Evolutionary conservation across 2,329 filamentous ascomycete species (phyloP).

Genomic region (Neofusicoccum ribis): DNA sequence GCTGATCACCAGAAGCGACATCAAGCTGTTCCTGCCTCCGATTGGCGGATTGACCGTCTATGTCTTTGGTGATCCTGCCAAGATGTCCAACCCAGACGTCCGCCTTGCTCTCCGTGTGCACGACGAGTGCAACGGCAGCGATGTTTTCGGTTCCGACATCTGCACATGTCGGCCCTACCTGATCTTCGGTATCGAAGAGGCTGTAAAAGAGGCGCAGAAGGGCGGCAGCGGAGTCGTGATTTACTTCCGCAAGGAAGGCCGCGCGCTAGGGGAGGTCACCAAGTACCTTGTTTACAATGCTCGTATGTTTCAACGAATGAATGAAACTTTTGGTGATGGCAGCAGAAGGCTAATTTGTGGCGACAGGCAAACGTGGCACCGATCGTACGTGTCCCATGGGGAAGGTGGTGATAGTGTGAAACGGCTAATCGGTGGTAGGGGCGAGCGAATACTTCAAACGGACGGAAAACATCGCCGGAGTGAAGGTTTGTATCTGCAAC

Average conservation of each 20-base stretch:
- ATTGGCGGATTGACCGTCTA: constrained; percentile 96
- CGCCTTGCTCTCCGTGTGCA: constrained; percentile 82
- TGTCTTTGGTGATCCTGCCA: constrained; percentile 91
- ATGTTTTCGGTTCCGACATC: constrained; percentile 97
- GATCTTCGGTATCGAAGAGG: constrained; percentile 95
- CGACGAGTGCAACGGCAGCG: constrained; percentile 90
- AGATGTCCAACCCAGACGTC: constrained; percentile 84
- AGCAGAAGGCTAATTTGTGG: background rate
- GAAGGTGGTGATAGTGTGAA: constrained; percentile 7
- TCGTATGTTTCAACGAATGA: constrained; percentile 11
- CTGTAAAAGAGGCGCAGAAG: constrained; percentile 93
- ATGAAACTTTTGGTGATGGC: background rate
- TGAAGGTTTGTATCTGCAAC: constrained; percentile 55
- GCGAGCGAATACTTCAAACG: constrained; percentile 94
- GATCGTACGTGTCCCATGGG: constrained; percentile 48
- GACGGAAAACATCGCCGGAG: constrained; percentile 97
- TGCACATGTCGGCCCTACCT: constrained; percentile 95
- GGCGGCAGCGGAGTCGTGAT: constrained; percentile 94
- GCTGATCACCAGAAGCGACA: constrained; percentile 89
- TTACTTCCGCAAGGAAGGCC: constrained; percentile 97
- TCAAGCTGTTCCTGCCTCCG: constrained; percentile 93
- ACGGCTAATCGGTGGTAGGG: constrained; percentile 14
- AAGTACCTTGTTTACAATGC: constrained; percentile 85
- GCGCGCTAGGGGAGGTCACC: constrained; percentile 91
- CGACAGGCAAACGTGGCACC: constrained; percentile 64